A percentile compares a stretch with the other conserved stretches of the same genome.
Evolutionary conservation across 2,329 filamentous ascomycete species (phyloP).

Genomic region (Dothideomycetes sp.): DNA sequence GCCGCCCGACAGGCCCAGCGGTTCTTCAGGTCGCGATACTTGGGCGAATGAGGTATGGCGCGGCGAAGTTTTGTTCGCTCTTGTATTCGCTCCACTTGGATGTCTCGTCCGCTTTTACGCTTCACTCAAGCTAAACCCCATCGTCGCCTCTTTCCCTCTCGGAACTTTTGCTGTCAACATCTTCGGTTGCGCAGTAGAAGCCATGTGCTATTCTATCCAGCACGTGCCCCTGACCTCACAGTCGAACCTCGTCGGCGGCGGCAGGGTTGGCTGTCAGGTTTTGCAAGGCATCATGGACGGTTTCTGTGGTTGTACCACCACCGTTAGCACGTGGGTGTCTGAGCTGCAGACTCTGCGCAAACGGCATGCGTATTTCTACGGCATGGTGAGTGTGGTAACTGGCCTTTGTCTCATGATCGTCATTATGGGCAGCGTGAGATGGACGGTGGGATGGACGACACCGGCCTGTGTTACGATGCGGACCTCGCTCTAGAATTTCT

Average conservation of each 20-base stretch:
- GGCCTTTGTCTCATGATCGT: conserved; percentile 54
- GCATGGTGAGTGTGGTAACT: conserved; percentile 48
- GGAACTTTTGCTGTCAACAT: conserved; percentile 82
- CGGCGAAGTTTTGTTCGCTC: conserved; percentile 61
- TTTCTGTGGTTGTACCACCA: conserved; percentile 40
- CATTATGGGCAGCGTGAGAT: conserved; percentile 67
- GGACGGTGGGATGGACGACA: conserved; percentile 45
- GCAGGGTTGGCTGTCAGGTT: conserved; percentile 35
- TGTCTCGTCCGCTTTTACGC: conserved; percentile 67
- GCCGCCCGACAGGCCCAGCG: conserved; percentile 50
- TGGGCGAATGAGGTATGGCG: conserved; percentile 57
- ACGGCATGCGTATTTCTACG: conserved; percentile 61
- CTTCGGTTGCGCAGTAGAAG: conserved; percentile 63
- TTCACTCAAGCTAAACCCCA: conserved; percentile 61
- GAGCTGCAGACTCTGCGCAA: conserved; percentile 33
- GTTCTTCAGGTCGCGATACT: conserved; percentile 22
- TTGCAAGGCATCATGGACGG: conserved; percentile 41
- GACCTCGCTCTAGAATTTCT: conserved; percentile 7
- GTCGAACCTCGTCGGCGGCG: conserved; percentile 30
- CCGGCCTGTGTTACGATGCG: conserved; percentile 27
- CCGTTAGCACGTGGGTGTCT: conserved; percentile 40
- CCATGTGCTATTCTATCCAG: conserved; percentile 69
- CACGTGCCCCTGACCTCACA: conserved; percentile 41
- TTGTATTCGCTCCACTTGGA: conserved; percentile 75
- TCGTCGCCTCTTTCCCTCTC: conserved; percentile 61